These are phyloP conservation scores for Stellera chamaejasme DNA, from an alignment of 345 rosid genomes.

Conservation along the genomic window DNA sequence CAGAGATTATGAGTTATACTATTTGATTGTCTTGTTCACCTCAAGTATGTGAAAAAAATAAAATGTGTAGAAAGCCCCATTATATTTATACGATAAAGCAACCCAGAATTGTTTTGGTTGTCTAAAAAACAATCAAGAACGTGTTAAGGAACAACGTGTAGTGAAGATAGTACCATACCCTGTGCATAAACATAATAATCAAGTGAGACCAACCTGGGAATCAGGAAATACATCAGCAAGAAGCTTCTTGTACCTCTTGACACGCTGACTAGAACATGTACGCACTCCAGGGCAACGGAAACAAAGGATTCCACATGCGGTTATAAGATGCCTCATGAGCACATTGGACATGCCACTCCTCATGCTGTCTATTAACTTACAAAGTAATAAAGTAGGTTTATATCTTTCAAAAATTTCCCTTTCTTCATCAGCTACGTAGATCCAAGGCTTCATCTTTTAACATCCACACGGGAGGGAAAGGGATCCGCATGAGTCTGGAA, in stretches of 20 bases:
- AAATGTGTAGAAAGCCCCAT: too few relatives aligned
- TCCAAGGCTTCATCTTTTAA: constrained; percentile 27
- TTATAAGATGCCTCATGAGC: constrained; percentile 85
- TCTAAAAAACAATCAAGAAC: too few relatives aligned
- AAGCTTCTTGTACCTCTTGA: constrained; percentile 98
- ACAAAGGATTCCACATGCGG: constrained; percentile 90
- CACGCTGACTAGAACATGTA: constrained; percentile 94
- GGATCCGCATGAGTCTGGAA: constrained; percentile 18
- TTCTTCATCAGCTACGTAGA: constrained; percentile 57
- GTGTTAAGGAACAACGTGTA: too few relatives aligned
- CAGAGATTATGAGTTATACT: too few relatives aligned
- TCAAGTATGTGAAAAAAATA: too few relatives aligned
- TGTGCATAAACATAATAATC: too few relatives aligned
- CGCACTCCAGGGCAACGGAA: constrained; percentile 78
- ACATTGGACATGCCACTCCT: constrained; percentile 80
- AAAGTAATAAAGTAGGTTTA: constrained; percentile 3
- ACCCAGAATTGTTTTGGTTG: too few relatives aligned
- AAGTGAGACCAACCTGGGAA: constrained; percentile 45
- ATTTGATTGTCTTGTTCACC: too few relatives aligned
- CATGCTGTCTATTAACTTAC: constrained; percentile 15
- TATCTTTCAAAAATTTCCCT: constrained; percentile 15
- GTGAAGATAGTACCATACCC: too few relatives aligned
- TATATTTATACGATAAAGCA: too few relatives aligned
- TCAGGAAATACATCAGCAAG: constrained; percentile 80
- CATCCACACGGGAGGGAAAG: constrained; percentile 65